phyloP scores from a whole-genome alignment of 1,139 yeast genomes.

The Blastobotrys elegans region DNA sequence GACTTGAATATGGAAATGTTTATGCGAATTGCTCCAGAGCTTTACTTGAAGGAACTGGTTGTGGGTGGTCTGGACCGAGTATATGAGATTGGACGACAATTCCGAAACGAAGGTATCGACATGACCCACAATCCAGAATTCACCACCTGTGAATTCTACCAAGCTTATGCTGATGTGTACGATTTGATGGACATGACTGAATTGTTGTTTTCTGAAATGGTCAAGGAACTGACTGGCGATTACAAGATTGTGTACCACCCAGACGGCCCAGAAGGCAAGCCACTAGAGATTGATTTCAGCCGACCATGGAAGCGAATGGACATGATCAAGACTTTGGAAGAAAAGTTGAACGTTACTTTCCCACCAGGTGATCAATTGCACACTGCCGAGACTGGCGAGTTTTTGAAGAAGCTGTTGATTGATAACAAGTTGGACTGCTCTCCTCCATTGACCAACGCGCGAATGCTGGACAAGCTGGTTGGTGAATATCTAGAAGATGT shows the following conservation, averaged over 20 bases:
- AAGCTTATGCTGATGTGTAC: constrained; percentile 89
- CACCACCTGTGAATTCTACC: constrained; percentile 95
- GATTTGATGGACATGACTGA: constrained; percentile 98
- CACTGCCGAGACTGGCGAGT: constrained; percentile 88
- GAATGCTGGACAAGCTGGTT: constrained; percentile 97
- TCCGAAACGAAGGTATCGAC: constrained; percentile 98
- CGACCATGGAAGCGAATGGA: constrained; percentile 99
- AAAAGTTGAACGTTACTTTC: constrained; percentile 78
- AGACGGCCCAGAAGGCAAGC: constrained; percentile 76
- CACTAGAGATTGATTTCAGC: constrained; percentile 74
- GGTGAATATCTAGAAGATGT: constrained; percentile 86
- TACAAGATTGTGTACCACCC: constrained; percentile 87
- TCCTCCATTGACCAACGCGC: constrained; percentile 96
- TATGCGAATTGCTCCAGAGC: constrained; percentile 98
- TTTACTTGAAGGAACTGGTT: constrained; percentile 91
- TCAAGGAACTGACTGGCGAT: constrained; percentile 86
- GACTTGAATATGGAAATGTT: constrained; percentile 93
- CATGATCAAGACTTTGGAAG: constrained; percentile 95
- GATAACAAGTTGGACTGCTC: constrained; percentile 85
- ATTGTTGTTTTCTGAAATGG: constrained; percentile 92
- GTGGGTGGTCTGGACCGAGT: constrained; percentile 99
- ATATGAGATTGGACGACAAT: constrained; percentile 97
- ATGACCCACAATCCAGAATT: constrained; percentile 98
- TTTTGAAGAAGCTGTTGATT: constrained; percentile 73
- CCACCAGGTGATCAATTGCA: constrained; percentile 95